Base-by-base conservation (phyloP, 345 rosid species). In the Balakata baccata region DNA sequence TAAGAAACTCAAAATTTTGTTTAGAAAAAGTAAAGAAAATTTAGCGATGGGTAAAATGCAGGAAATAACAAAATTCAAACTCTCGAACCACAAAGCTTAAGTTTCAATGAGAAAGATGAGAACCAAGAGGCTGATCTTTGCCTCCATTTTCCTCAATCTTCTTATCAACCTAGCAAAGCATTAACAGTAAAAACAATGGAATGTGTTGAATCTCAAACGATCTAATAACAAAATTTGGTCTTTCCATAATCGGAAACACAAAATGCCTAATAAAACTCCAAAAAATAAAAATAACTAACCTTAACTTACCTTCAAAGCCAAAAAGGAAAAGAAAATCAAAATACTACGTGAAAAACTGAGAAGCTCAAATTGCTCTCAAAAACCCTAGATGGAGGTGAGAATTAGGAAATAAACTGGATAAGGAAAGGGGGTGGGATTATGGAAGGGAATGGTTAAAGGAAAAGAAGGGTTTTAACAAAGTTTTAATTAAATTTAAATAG, bases 191-290 rank as follows among this genome's bases (percentile, higher is more conserved):
- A 20, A 64, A 57, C 61, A 77, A 43, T 47, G 20, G 9, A 80
- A 70, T 59, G 74, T 63, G 52, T 68, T 68, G 74, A 81, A 79
- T 71, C 78, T 54, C 20, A 74, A 72, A 75, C 78, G 87, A 86
- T 86, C 86, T 75, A 78, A 38, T 49, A 39, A 37, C 72, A 29
- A 64, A 76, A 38, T 68, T 53, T 23, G 4, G 11, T 60, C 6
- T 68, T 37, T 75, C 73, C 41, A 45, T 53, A 11, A 38, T 22
- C 61, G 37, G 38, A 50, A 18, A 18, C 10, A 57, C 12, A 34
- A 8, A 41, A 7, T 47, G 18, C 6, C 41, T 23, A 77, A 7
- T 61, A 54, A 6, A 17, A 5, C 6, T 47, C 6, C 23, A 5
- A 37, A 43, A 13, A 41, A 59, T n/a, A 18, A 57, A 58, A 25